Conservation (phyloP, 306 rosid genomes). For the Cucumis melo region DNA sequence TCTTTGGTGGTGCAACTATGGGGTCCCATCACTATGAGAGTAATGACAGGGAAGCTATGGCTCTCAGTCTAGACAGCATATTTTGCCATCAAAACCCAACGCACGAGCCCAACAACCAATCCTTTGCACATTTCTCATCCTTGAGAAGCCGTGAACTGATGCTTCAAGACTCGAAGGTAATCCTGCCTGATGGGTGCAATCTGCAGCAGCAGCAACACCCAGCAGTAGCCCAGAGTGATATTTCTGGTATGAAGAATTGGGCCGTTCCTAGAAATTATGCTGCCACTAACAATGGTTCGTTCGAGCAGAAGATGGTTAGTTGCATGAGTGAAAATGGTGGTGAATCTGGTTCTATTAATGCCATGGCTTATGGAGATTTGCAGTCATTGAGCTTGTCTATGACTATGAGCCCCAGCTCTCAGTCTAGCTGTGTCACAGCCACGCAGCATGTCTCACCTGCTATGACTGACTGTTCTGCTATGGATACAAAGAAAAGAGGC, state of each 20-base stretch:
- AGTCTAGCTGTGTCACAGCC: constrained; percentile 63
- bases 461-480: constrained; percentile 26
- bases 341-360: constrained; percentile 26
- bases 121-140: background rate
- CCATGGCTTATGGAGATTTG: constrained; percentile 47
- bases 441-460: constrained; percentile 37
- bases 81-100: constrained; percentile 30
- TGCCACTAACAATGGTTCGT: background rate
- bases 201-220: constrained; percentile 20
- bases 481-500: constrained; percentile 72
- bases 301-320: constrained; percentile 31
- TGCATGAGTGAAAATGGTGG: constrained; percentile 40
- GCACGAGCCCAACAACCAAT: constrained; percentile 23
- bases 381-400: constrained; percentile 43
- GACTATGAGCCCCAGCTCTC: constrained; percentile 81
- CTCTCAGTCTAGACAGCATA: constrained; percentile 57
- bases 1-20: constrained; percentile 57
- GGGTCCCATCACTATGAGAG: constrained; percentile 62
- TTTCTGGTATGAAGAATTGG: constrained; percentile 41
- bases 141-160: constrained; percentile 25
- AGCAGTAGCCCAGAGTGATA: constrained; percentile 19
- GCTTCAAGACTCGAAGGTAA: constrained; percentile 26
- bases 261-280: constrained; percentile 24
- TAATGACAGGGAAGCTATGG: constrained; percentile 45
- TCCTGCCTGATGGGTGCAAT: constrained; percentile 25